Conservation (phyloP, 768 basidiomycete species). For the Lyophyllum decastes region DNA sequence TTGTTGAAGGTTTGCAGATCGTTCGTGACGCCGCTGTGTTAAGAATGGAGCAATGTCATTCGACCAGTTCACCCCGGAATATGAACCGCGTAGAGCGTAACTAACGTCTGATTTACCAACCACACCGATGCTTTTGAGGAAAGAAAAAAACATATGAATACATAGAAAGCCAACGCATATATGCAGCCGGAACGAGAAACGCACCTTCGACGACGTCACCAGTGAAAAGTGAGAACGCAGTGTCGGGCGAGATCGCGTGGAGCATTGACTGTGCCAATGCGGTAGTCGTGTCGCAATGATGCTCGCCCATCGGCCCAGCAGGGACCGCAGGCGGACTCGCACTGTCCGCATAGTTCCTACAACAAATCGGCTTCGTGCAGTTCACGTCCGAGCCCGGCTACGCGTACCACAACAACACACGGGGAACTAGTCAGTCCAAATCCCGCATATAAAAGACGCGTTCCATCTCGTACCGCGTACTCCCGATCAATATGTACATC, state of each 20-base stretch:
- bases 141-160: no score
- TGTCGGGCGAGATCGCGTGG: slow-evolving; percentile 37
- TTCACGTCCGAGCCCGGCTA: slow-evolving; percentile 54
- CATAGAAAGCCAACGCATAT: not conserved
- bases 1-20: slow-evolving; percentile 48
- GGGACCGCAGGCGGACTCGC: slow-evolving; percentile 36
- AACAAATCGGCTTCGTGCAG: slow-evolving; percentile 67
- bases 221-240: slow-evolving; percentile 59
- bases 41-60: not conserved
- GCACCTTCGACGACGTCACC: slow-evolving; percentile 65
- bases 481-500: slow-evolving; percentile 63
- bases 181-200: not conserved
- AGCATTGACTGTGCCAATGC: slow-evolving; percentile 53
- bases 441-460: no score
- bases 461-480: slow-evolving; percentile 50
- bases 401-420: not conserved
- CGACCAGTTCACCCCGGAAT: no score
- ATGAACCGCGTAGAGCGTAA: not conserved
- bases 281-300: slow-evolving; percentile 54
- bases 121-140: slow-evolving; percentile 47
- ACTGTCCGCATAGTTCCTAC: slow-evolving; percentile 49
- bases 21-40: slow-evolving; percentile 39
- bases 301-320: slow-evolving; percentile 50
- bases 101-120: slow-evolving; percentile 45
- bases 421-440: no score